Evolutionary conservation across 2,329 filamentous ascomycete genomes (phyloP).

Genomic region (Pleoardoris graminearum): DNA sequence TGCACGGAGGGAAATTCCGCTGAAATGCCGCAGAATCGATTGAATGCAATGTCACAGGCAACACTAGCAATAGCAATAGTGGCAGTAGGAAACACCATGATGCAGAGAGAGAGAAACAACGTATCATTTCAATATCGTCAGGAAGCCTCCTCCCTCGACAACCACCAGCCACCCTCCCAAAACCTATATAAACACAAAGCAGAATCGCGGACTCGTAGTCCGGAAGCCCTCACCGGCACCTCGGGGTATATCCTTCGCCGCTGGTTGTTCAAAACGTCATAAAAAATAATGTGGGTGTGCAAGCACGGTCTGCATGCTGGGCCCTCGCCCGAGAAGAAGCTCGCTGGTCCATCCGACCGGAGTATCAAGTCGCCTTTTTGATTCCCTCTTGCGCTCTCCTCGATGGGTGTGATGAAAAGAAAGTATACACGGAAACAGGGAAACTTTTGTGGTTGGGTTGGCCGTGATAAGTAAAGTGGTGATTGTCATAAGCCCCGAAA

Average conservation of each 20-base stretch:
- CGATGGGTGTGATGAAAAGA: conserved; percentile 35
- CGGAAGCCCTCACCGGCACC: conserved; percentile 36
- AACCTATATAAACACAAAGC: background rate
- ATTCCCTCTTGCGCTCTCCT: conserved; percentile 25
- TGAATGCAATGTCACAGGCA: too few relatives aligned
- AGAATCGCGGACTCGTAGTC: conserved; percentile 15
- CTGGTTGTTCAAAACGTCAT: conserved; percentile 29
- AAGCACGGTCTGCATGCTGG: conserved; percentile 6
- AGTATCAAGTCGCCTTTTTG: conserved; percentile 17
- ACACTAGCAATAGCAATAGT: too few relatives aligned
- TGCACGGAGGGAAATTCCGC: too few relatives aligned
- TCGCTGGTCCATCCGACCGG: background rate
- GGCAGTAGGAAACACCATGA: too few relatives aligned
- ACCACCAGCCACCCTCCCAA: background rate
- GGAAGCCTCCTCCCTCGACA: background rate
- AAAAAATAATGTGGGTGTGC: conserved; percentile 11
- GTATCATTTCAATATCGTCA: background rate
- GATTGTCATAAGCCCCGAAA: conserved; percentile 9
- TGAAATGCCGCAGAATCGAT: too few relatives aligned
- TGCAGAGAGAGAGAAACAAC: too few relatives aligned
- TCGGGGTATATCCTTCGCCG: conserved; percentile 41
- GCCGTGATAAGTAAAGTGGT: conserved; percentile 5
- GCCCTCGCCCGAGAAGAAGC: conserved; percentile 35
- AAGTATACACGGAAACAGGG: conserved; percentile 3
- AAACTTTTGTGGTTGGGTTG: conserved; percentile 25